phyloP scores from a whole-genome alignment of 495 filamentous ascomycete species.

The Lophiostoma macrostomum region DNA sequence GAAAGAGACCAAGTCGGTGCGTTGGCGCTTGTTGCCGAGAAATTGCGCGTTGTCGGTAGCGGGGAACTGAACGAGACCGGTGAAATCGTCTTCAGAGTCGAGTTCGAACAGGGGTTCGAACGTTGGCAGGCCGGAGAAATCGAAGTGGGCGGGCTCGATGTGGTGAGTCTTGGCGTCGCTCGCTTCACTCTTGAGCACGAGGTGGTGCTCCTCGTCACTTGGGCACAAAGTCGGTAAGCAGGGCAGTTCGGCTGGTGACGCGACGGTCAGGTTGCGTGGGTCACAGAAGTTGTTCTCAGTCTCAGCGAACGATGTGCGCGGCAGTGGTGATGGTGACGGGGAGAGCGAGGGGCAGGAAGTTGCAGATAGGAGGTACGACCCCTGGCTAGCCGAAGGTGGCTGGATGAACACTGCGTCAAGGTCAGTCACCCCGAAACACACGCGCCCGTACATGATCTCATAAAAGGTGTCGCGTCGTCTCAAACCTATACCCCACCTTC shows the following conservation, averaged over 20 bases:
- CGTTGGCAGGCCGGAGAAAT: constrained; percentile 63
- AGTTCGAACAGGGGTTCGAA: constrained; percentile 89
- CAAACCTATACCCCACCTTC: too few relatives aligned
- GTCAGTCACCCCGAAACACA: constrained; percentile 9
- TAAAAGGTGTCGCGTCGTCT: background rate
- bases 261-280: constrained; percentile 83
- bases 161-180: constrained; percentile 48
- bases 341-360: constrained; percentile 83
- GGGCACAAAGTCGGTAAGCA: constrained; percentile 65
- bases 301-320: constrained; percentile 64
- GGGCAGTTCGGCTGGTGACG: constrained; percentile 62
- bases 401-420: constrained; percentile 71
- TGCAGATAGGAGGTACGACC: constrained; percentile 70
- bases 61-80: constrained; percentile 69
- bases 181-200: constrained; percentile 63
- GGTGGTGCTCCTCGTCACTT: constrained; percentile 72
- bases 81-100: constrained; percentile 89
- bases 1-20: constrained; percentile 61
- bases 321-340: constrained; percentile 75
- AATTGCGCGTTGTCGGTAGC: constrained; percentile 55
- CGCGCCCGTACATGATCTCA: background rate
- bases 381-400: constrained; percentile 54
- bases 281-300: constrained; percentile 86
- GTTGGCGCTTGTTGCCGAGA: constrained; percentile 74
- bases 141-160: constrained; percentile 46